Base-by-base conservation (phyloP, 345 rosid species). In the Linum usitatissimum region DNA sequence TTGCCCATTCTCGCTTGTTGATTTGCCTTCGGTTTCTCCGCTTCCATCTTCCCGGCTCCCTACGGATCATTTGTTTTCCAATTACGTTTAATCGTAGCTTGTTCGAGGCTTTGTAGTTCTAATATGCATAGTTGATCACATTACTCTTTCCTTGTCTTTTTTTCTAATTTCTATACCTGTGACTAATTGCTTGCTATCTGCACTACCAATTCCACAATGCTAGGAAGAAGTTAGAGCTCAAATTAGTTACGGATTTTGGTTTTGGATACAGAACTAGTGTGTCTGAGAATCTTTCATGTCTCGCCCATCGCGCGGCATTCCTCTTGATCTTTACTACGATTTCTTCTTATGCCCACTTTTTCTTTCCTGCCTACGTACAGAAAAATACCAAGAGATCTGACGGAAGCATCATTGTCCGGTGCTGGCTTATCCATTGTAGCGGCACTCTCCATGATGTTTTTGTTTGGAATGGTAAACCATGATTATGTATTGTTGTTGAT, bases 331-430 rank as follows among this genome's bases (percentile, higher is more conserved):
- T 45, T 45, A 13, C 51, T 45, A 7, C 51, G 17, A 15, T 45
- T 45, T 15, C 17, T 15, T 45, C 51, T 45, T 12, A 45, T 45
- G 38, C 3, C 17, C 51, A 4, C 51, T 45, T 45, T 45, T 10
- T 45, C 51, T 15, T 45, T 45, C 51, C 17, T 45, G 15, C 8
- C 8, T 34, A 15, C 10, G 51, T 45, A 15, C 51, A 45, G 51
- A 0, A 45, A 90, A 82, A 94, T 90, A 59, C 99, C 99, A 15
- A 85, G 99, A 76, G 99, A 94, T 80, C 83, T 94, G 85, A 94
- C 99, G 0, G 97, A 90, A 79, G 99, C 99, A 42, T 84, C 97
- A 53, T 66, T 94, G 40, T 90, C 97, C 9, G 97, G 99, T 69
- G 97, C 97, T 53, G 99, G 97, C 74, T 71, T 90, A 73, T 94